A percentile compares a stretch with the other conserved stretches of the same genome.
Conservation (phyloP, 2,329 filamentous ascomycete species). For the Stromatinia cepivora region DNA sequence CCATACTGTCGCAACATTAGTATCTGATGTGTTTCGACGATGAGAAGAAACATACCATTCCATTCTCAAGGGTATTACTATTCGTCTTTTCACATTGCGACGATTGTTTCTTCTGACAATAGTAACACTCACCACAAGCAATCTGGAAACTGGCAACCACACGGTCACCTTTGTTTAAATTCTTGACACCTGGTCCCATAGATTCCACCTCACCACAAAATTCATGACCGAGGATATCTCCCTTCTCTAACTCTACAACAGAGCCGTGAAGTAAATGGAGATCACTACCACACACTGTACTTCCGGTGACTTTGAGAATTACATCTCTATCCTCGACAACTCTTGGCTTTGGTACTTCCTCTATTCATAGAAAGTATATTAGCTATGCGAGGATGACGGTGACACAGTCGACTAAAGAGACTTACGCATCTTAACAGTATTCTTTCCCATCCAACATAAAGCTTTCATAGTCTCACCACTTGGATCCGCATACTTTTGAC, state of each 20-base stretch:
- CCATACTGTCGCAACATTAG: conserved; percentile 56
- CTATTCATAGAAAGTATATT: conserved; percentile 37
- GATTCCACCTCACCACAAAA: conserved; percentile 52
- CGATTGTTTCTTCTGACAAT: conserved; percentile 75
- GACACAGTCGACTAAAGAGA: background rate
- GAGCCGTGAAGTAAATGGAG: conserved; percentile 43
- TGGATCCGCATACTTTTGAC: conserved; percentile 51
- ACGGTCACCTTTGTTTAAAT: conserved; percentile 59
- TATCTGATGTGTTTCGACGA: background rate
- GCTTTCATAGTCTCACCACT: conserved; percentile 71
- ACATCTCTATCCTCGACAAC: conserved; percentile 74
- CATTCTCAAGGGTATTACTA: conserved; percentile 66
- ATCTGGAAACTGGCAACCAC: conserved; percentile 90
- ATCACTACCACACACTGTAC: conserved; percentile 43
- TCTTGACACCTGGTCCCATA: conserved; percentile 53
- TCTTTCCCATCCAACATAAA: conserved; percentile 79
- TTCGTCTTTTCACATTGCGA: conserved; percentile 82
- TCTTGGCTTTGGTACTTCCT: conserved; percentile 68
- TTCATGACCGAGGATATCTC: conserved; percentile 56
- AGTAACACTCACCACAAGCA: conserved; percentile 70
- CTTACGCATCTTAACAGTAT: conserved; percentile 66
- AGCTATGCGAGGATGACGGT: conserved; percentile 17
- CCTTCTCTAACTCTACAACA: conserved; percentile 50
- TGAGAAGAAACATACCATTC: conserved; percentile 50
- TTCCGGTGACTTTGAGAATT: conserved; percentile 70